A percentile compares a stretch with the other conserved stretches of the same genome.
Evolutionary conservation across 2,329 filamentous ascomycete genomes (phyloP).

Genomic region (Zymoseptoria passerinii): DNA sequence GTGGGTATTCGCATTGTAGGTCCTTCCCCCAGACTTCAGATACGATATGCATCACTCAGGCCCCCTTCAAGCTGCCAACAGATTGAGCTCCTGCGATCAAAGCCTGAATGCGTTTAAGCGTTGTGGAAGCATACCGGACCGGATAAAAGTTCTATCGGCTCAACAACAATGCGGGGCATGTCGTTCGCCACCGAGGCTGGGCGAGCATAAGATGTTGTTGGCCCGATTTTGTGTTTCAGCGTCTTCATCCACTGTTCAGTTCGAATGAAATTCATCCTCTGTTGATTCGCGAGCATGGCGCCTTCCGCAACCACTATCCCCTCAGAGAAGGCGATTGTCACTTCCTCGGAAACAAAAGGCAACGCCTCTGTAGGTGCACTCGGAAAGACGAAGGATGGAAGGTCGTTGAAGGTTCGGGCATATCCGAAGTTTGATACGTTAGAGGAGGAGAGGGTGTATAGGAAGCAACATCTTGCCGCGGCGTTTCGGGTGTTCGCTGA

Average conservation of each 20-base stretch:
- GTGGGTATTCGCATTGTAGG: no score
- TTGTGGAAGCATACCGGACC: no score
- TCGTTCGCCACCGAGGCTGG: not conserved
- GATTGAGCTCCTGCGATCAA: no score
- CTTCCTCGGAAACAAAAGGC: conserved; percentile 26
- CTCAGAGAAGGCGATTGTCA: conserved; percentile 4
- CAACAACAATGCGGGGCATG: not conserved
- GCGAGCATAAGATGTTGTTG: not conserved
- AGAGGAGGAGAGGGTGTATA: conserved; percentile 33
- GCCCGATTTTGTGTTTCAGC: not conserved
- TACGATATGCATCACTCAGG: no score
- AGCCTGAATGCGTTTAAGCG: no score
- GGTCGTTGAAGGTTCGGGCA: conserved; percentile 38
- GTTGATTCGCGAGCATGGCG: conserved; percentile 25
- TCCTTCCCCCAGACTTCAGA: no score
- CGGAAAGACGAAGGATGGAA: conserved; percentile 40
- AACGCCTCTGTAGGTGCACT: conserved; percentile 40
- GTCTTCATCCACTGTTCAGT: not conserved
- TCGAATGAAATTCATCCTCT: no score
- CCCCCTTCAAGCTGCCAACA: no score
- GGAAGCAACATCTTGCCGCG: conserved; percentile 37
- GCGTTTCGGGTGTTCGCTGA: conserved; percentile 38
- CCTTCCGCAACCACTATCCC: conserved; percentile 30
- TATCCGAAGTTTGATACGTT: conserved; percentile 35
- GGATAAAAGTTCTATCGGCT: not conserved